These are phyloP conservation scores for Diaporthe citriasiana DNA, from an alignment of 2,329 filamentous ascomycete genomes.

Conservation along the genomic window DNA sequence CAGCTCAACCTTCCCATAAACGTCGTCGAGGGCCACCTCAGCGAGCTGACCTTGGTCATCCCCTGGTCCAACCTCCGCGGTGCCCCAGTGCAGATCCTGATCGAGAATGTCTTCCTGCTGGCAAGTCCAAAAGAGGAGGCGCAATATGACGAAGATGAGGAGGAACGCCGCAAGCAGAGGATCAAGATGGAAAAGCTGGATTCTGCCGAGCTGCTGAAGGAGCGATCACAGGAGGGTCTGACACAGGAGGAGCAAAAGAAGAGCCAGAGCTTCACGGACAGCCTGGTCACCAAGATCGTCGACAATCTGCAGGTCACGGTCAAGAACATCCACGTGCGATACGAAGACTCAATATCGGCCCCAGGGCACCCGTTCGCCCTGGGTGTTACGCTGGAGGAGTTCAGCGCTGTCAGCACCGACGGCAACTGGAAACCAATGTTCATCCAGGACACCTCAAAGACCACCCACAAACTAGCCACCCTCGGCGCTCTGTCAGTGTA, in stretches of 20 bases:
- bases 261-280: slow-evolving; percentile 97
- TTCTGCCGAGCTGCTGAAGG: slow-evolving; percentile 93
- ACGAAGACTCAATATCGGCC: slow-evolving; percentile 96
- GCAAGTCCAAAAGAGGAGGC: slow-evolving; percentile 96
- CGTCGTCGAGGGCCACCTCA: slow-evolving; percentile 94
- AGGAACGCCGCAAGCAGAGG: slow-evolving; percentile 86
- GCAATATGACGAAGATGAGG: slow-evolving; percentile 92
- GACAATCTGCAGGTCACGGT: slow-evolving; percentile 98
- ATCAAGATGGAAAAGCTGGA: slow-evolving; percentile 99
- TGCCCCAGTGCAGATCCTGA: slow-evolving; percentile 93
- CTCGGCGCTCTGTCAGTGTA: slow-evolving; percentile 93
- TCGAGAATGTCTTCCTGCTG: slow-evolving; percentile 96
- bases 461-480: slow-evolving; percentile 94
- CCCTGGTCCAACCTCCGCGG: slow-evolving; percentile 98
- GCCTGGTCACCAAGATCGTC: slow-evolving; percentile 94
- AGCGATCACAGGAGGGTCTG: slow-evolving; percentile 91
- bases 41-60: slow-evolving; percentile 90
- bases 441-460: slow-evolving; percentile 86
- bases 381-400: slow-evolving; percentile 92
- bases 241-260: slow-evolving; percentile 96
- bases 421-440: slow-evolving; percentile 96
- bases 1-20: slow-evolving; percentile 97
- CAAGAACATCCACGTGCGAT: slow-evolving; percentile 98
- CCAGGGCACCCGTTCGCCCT: slow-evolving; percentile 95
- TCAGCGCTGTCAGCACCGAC: slow-evolving; percentile 97